phyloP scores from a whole-genome alignment of 2,329 filamentous ascomycete species.

The Raffaelea ambrosiae region DNA sequence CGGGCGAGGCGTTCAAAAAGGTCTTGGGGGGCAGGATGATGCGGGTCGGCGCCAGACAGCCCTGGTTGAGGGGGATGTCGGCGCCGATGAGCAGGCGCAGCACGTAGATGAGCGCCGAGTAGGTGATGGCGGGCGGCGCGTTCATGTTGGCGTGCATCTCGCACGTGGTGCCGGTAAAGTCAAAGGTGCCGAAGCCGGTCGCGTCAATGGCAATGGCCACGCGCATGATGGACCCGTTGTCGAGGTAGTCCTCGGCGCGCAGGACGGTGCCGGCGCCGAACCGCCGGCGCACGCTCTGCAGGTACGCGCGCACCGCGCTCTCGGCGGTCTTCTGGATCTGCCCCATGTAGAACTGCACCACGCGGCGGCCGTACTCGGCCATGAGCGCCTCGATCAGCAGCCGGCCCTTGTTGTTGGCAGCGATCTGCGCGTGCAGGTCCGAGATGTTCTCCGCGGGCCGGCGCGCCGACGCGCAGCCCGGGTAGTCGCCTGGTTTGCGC shows the following conservation, averaged over 20 bases:
- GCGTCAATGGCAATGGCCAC: constrained; percentile 68
- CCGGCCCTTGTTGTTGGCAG: constrained; percentile 78
- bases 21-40: constrained; percentile 63
- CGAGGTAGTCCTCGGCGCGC: constrained; percentile 71
- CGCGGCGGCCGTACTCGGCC: constrained; percentile 66
- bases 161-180: constrained; percentile 65
- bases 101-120: constrained; percentile 75
- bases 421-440: constrained; percentile 78
- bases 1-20: constrained; percentile 65
- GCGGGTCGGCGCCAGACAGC: constrained; percentile 67
- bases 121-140: constrained; percentile 67
- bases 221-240: constrained; percentile 73
- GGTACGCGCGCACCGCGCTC: constrained; percentile 60
- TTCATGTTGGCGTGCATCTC: constrained; percentile 72
- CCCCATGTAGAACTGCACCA: constrained; percentile 75
- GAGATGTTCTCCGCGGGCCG: constrained; percentile 77
- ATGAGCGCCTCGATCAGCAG: constrained; percentile 66
- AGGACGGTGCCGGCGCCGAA: constrained; percentile 58
- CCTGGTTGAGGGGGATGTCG: constrained; percentile 80
- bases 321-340: constrained; percentile 76
- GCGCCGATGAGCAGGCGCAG: constrained; percentile 69
- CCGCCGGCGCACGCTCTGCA: constrained; percentile 53
- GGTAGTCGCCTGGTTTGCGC: constrained; percentile 63
- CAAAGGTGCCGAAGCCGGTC: constrained; percentile 68
- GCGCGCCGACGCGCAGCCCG: constrained; percentile 64